Evolutionary conservation across 345 rosid genomes (phyloP).

Genomic region (rapeseed (Brassica napus)): DNA sequence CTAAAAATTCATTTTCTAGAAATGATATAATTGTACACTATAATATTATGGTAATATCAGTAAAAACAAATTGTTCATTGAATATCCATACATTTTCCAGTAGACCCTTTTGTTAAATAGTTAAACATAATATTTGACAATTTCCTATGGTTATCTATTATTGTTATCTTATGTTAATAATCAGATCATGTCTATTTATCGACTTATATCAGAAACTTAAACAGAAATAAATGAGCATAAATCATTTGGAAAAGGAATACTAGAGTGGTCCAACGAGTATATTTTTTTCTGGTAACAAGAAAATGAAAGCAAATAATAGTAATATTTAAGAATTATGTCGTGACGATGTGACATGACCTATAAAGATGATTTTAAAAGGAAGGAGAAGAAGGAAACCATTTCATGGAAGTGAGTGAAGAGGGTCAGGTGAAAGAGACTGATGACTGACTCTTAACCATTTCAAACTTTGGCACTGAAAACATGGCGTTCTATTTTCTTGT

Average conservation of each 20-base stretch:
- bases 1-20: not conserved
- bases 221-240: not conserved
- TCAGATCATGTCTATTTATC: not conserved
- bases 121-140: not conserved
- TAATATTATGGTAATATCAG: not conserved
- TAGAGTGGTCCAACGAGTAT: conserved; percentile 9
- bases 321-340: conserved; percentile 12
- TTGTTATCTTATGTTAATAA: not conserved
- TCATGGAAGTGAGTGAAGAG: conserved; percentile 35
- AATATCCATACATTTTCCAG: no score
- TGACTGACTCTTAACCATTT: conserved; percentile 39
- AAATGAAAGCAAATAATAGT: not conserved
- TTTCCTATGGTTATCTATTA: not conserved
- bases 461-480: conserved; percentile 40
- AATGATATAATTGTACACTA: not conserved
- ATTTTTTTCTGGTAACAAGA: not conserved
- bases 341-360: conserved; percentile 32
- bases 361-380: conserved; percentile 16
- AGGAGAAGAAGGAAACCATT: conserved; percentile 9
- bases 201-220: not conserved
- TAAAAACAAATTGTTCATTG: not conserved
- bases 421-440: conserved; percentile 35
- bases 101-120: no score
- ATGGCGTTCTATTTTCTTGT: conserved; percentile 12
- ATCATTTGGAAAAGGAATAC: not conserved